A percentile compares a stretch with the other conserved stretches of the same genome.
phyloP scores from a whole-genome alignment of 1,284 basidiomycete species.

The Meira nashicola region DNA sequence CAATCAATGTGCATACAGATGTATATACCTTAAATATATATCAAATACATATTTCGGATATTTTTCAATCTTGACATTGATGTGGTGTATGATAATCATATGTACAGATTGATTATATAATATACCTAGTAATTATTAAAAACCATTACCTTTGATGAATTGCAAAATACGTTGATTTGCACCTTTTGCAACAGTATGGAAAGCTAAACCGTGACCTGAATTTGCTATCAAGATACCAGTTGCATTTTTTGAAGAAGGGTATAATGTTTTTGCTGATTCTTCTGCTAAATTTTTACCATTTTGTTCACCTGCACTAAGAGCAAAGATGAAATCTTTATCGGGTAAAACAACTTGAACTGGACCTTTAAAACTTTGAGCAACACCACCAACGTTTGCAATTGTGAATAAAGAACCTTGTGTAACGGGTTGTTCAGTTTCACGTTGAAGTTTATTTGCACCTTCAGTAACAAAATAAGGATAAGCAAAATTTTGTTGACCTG shows the following conservation, averaged over 20 bases:
- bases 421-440: constrained; percentile 15
- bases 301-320: constrained; percentile 3
- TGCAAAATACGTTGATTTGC: too few relatives aligned
- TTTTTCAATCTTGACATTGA: too few relatives aligned
- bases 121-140: too few relatives aligned
- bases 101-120: too few relatives aligned
- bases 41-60: too few relatives aligned
- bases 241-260: constrained; percentile 30
- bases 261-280: constrained; percentile 34
- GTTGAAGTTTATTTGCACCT: constrained; percentile 5
- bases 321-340: constrained; percentile 20
- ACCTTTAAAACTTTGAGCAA: constrained; percentile 13
- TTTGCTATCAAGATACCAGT: constrained; percentile 32
- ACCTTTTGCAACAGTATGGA: constrained; percentile 14
- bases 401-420: constrained; percentile 21
- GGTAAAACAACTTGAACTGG: constrained; percentile 17
- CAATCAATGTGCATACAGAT: too few relatives aligned
- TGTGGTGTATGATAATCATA: too few relatives aligned
- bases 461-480: constrained; percentile 14
- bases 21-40: too few relatives aligned
- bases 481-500: constrained; percentile 14
- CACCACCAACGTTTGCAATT: constrained; percentile 11
- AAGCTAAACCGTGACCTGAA: constrained; percentile 50
- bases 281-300: constrained; percentile 11
- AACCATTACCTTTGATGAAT: too few relatives aligned